Evolutionary conservation across 2,329 filamentous ascomycete species (phyloP).

Genomic region (Fusarium brevicatenulatum): DNA sequence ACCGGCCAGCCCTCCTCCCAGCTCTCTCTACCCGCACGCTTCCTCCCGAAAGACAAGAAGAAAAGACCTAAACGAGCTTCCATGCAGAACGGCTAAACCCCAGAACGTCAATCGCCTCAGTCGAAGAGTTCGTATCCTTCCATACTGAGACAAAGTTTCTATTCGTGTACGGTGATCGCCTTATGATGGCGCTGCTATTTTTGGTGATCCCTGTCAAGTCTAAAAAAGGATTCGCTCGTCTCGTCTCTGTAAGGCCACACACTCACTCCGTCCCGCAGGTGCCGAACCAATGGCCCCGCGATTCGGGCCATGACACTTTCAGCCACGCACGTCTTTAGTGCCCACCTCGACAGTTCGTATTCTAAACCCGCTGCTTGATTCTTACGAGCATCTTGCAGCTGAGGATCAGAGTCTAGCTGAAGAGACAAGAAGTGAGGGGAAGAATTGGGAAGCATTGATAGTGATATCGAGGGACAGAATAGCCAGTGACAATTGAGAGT

Average conservation of each 20-base stretch:
- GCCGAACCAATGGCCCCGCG: conserved; percentile 33
- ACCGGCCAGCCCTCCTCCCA: conserved; percentile 17
- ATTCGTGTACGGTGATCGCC: conserved; percentile 22
- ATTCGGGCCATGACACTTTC: conserved; percentile 29
- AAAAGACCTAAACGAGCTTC: conserved; percentile 20
- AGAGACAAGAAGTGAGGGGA: neutral
- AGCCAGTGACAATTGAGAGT: conserved; percentile 1
- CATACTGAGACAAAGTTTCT: conserved; percentile 25
- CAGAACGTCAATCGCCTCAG: conserved; percentile 15
- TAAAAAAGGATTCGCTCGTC: conserved; percentile 12
- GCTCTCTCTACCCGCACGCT: neutral
- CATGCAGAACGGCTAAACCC: conserved; percentile 29
- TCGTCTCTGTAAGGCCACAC: conserved; percentile 16
- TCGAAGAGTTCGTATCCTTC: conserved; percentile 28
- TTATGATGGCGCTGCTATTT: conserved; percentile 28
- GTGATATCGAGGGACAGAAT: neutral
- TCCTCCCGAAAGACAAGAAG: neutral
- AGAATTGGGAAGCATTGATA: neutral
- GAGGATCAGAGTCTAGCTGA: conserved; percentile 4
- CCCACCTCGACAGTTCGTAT: conserved; percentile 45
- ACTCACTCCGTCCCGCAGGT: neutral
- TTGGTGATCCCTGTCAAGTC: conserved; percentile 13
- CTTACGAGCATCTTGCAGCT: conserved; percentile 26
- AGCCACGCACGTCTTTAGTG: conserved; percentile 37
- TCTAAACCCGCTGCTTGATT: conserved; percentile 32